These are phyloP conservation scores for Hansenula lynferdii DNA, from an alignment of 1,139 yeast species.

Conservation along the genomic window DNA sequence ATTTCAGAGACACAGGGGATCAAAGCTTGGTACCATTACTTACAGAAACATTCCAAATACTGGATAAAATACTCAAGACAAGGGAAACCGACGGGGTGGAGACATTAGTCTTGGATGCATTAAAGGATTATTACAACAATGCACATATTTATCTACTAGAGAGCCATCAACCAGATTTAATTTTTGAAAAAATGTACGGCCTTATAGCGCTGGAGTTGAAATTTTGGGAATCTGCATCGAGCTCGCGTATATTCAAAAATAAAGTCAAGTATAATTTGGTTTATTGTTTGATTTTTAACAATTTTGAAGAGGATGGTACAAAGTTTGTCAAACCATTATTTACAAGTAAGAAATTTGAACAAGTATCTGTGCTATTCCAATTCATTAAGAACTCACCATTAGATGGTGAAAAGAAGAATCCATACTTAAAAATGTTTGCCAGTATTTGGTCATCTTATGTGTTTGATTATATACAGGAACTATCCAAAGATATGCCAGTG, in stretches of 20 bases:
- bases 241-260: background rate
- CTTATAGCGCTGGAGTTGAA: slow-evolving; percentile 6
- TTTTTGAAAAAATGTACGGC: slow-evolving; percentile 7
- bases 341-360: slow-evolving; percentile 3
- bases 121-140: slow-evolving; percentile 3
- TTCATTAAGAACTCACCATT: slow-evolving; percentile 8
- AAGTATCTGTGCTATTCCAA: slow-evolving; percentile 7
- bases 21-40: background rate
- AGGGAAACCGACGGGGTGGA: background rate
- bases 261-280: slow-evolving; percentile 5
- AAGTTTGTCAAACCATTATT: slow-evolving; percentile 10
- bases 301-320: slow-evolving; percentile 5
- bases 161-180: background rate
- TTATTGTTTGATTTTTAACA: slow-evolving; percentile 6
- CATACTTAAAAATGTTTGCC: slow-evolving; percentile 1
- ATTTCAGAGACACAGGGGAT: background rate
- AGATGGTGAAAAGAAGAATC: background rate
- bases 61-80: background rate
- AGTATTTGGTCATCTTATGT: slow-evolving; percentile 13
- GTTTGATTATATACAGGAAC: slow-evolving; percentile 4
- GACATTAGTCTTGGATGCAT: background rate
- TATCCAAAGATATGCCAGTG: slow-evolving; percentile 4
- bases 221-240: slow-evolving; percentile 10
- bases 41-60: background rate
- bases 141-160: slow-evolving; percentile 7